Evolutionary conservation across 75 land plant genomes (phyloP).

Genomic region (Sequoiadendron giganteum): DNA sequence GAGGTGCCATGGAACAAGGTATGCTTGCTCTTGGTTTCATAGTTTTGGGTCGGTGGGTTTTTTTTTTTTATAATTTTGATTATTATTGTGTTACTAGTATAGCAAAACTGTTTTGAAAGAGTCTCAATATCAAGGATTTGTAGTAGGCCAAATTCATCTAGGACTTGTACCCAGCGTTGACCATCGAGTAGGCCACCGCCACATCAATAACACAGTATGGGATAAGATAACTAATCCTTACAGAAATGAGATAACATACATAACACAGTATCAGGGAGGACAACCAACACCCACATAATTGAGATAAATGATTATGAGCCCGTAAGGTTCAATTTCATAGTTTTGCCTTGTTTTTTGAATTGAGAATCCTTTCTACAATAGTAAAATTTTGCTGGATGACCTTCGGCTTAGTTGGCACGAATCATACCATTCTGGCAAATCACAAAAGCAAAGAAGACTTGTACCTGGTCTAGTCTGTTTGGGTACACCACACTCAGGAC

Average conservation of each 20-base stretch:
- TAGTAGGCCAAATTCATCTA: not conserved
- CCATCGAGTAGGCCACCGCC: not conserved
- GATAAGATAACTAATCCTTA: not conserved
- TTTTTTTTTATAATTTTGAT: not conserved
- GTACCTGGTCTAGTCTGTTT: not conserved
- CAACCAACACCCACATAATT: not conserved
- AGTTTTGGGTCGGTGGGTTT: not conserved
- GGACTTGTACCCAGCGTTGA: not conserved
- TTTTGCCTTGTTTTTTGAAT: not conserved
- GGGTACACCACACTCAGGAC: not conserved
- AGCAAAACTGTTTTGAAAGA: not conserved
- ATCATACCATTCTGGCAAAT: not conserved
- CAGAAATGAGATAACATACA: not conserved
- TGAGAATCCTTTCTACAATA: not conserved
- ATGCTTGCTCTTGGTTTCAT: not conserved
- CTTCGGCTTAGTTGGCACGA: too few species aligned
- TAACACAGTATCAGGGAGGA: not conserved
- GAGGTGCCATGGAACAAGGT: constrained; percentile 93
- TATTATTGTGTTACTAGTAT: not conserved
- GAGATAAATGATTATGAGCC: not conserved
- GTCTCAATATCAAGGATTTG: not conserved
- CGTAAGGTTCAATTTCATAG: not conserved
- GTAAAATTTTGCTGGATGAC: not conserved
- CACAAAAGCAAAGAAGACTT: not conserved
- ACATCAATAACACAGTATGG: not conserved